A percentile compares a stretch with the other conserved stretches of the same genome.
phyloP scores from a whole-genome alignment of 345 rosid genomes.

The Linum trigynum region DNA sequence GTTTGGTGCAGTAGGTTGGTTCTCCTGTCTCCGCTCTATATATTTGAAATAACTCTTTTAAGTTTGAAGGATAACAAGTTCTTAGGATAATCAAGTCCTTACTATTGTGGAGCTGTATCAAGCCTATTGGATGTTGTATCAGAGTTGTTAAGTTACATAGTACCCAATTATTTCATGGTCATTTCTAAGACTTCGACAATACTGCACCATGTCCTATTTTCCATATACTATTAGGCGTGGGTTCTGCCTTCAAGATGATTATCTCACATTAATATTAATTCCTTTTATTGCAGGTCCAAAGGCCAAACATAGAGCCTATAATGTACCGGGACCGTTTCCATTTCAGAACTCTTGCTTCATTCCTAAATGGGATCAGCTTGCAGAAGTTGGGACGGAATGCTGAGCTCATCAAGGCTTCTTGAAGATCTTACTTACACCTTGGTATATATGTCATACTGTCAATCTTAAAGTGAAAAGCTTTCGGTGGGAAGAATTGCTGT shows the following conservation, averaged over 20 bases:
- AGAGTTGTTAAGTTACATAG: neutral
- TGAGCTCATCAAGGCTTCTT: constrained; percentile 81
- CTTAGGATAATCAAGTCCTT: too few species aligned
- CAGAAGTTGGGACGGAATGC: constrained; percentile 94
- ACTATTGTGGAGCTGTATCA: too few species aligned
- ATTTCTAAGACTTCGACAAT: neutral
- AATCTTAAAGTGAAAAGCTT: too few species aligned
- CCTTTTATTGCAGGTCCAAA: constrained; percentile 58
- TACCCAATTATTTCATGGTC: neutral
- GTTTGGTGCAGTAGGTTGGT: too few species aligned
- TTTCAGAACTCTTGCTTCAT: constrained; percentile 87
- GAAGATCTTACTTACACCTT: constrained; percentile 97
- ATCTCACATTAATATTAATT: constrained; percentile 1
- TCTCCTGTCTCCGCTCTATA: too few species aligned
- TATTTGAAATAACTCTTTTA: too few species aligned
- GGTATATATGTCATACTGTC: too few species aligned
- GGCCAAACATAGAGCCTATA: constrained; percentile 89
- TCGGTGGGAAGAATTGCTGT: too few species aligned
- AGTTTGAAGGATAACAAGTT: too few species aligned
- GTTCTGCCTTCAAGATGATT: neutral
- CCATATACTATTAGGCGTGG: neutral
- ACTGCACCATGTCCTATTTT: neutral
- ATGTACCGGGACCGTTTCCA: constrained; percentile 91
- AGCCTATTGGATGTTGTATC: neutral
- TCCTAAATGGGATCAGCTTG: constrained; percentile 78